Evolutionary conservation across 139 green algal genomes (phyloP).

Genomic region (Chlamydomonas sp.): DNA sequence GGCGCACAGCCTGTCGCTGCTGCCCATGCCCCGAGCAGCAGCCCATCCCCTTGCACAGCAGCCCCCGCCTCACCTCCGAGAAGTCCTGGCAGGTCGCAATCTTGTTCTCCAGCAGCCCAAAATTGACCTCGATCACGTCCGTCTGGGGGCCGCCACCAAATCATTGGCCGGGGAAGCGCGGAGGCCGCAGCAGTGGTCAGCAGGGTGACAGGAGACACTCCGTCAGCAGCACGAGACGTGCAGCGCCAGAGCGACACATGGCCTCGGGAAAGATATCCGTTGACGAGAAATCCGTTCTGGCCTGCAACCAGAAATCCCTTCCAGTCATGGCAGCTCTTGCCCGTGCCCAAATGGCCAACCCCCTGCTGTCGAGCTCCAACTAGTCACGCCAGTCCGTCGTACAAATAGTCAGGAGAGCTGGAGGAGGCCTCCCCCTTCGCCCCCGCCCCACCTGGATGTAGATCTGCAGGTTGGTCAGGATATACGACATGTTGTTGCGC

Average conservation of each 20-base stretch:
- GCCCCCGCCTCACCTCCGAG: constrained; percentile 15
- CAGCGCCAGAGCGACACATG: no score
- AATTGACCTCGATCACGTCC: constrained; percentile 87
- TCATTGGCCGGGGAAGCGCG: not conserved
- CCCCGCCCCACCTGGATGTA: constrained; percentile 76
- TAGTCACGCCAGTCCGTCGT: no score
- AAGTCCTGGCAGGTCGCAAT: constrained; percentile 76
- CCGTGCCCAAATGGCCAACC: no score
- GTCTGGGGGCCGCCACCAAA: constrained; percentile 46
- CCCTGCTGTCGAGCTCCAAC: no score
- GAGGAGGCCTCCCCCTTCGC: not conserved
- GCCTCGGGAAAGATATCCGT: no score
- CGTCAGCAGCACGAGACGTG: not conserved
- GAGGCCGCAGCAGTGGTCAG: not conserved
- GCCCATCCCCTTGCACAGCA: not conserved
- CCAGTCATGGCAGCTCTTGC: no score
- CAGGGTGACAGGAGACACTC: not conserved
- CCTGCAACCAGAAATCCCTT: no score
- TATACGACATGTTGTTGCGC: constrained; percentile 83
- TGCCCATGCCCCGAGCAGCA: no score
- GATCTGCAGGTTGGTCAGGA: constrained; percentile 85
- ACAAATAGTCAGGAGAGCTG: no score
- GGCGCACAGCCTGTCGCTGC: no score
- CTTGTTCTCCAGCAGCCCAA: constrained; percentile 52
- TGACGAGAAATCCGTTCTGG: no score